Percentiles rank a stretch among this genome's conserved stretches.
phyloP scores from a whole-genome alignment of 179 eudicot species.

The Vitellaria paradoxa region DNA sequence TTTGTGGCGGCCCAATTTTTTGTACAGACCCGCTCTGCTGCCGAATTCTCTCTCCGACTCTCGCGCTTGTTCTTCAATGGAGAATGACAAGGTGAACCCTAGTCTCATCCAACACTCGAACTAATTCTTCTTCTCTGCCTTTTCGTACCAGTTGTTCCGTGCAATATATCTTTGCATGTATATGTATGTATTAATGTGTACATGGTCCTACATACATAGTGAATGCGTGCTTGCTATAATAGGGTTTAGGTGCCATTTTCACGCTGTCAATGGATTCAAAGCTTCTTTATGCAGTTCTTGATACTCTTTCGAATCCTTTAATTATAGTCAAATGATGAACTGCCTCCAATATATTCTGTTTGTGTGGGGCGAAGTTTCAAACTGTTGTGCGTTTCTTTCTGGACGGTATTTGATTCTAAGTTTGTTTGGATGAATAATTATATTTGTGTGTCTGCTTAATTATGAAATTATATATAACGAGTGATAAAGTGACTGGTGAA shows the following conservation, averaged over 20 bases:
- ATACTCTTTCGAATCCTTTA: too few relatives aligned
- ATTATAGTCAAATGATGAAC: neutral
- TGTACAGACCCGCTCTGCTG: too few relatives aligned
- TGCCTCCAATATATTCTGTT: neutral
- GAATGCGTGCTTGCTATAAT: neutral
- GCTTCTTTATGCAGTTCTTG: neutral
- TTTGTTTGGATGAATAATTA: too few relatives aligned
- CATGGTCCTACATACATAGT: neutral
- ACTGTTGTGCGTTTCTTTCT: too few relatives aligned
- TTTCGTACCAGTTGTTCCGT: neutral
- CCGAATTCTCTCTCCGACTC: neutral
- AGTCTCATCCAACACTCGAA: neutral
- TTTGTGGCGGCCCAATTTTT: too few relatives aligned
- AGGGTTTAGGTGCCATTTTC: conserved; percentile 4
- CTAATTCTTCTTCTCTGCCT: neutral
- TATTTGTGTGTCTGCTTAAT: too few relatives aligned
- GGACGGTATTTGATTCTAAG: too few relatives aligned
- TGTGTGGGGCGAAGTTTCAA: too few relatives aligned
- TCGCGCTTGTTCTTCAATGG: conserved; percentile 3
- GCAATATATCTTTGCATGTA: neutral
- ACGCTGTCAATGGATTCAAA: neutral
- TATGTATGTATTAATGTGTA: neutral
- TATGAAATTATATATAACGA: too few relatives aligned
- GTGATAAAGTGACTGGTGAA: too few relatives aligned
- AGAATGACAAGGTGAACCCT: conserved; percentile 11